Conservation (phyloP, 148 eudicot genomes). For the Suaeda aralocaspica region DNA sequence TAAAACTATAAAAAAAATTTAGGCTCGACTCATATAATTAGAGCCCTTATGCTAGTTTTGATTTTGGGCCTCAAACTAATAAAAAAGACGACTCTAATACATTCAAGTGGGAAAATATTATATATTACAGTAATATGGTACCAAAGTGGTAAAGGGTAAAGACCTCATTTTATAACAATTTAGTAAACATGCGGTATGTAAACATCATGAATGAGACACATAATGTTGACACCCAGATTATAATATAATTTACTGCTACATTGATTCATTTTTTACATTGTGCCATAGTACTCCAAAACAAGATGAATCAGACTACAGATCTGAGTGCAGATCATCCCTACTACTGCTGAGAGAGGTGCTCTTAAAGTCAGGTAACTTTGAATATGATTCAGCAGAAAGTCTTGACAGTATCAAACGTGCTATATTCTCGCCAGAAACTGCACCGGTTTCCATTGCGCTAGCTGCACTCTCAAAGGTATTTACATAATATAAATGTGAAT, state of each 20-base stretch:
- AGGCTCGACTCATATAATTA: too few species aligned
- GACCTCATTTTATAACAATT: too few species aligned
- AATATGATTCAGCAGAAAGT: constrained; percentile 24
- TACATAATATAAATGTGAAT: constrained; percentile 70
- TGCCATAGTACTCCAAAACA: neutral
- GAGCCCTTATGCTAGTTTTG: too few species aligned
- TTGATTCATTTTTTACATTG: too few species aligned
- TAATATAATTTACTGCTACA: too few species aligned
- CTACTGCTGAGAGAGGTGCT: constrained; percentile 24
- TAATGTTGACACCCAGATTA: neutral
- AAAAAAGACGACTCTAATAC: too few species aligned
- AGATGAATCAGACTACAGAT: constrained; percentile 28
- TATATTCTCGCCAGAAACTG: constrained; percentile 90
- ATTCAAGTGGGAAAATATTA: too few species aligned
- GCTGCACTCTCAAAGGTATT: constrained; percentile 98
- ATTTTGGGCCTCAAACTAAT: too few species aligned
- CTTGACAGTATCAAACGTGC: constrained; percentile 75
- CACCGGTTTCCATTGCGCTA: constrained; percentile 92
- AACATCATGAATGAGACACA: constrained; percentile 11
- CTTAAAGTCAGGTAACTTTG: constrained; percentile 27
- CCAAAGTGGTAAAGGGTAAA: too few species aligned
- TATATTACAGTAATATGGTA: too few species aligned
- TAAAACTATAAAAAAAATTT: too few species aligned
- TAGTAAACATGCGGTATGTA: too few species aligned
- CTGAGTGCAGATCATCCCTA: constrained; percentile 26